Evolutionary conservation across 1,139 yeast genomes (phyloP).

Genomic region (Yamadazyma trypodendri): DNA sequence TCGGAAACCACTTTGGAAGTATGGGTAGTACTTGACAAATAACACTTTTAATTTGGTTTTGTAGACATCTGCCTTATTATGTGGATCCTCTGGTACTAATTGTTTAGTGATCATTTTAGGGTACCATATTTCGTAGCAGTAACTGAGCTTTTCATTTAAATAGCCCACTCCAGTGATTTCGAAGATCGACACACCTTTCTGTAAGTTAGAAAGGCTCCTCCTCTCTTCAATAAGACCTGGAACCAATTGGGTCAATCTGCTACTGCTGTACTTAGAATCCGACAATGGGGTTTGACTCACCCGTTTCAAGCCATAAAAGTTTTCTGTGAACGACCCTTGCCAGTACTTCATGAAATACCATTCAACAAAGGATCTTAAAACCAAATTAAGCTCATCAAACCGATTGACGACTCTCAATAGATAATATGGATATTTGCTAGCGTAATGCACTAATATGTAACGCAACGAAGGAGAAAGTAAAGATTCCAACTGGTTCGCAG

Average conservation of each 20-base stretch:
- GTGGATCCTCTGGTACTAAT: conserved; percentile 31
- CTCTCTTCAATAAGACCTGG: conserved; percentile 56
- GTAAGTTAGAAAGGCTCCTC: conserved; percentile 53
- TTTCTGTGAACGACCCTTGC: conserved; percentile 89
- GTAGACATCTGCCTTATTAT: conserved; percentile 27
- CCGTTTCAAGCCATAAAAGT: conserved; percentile 85
- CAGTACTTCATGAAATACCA: conserved; percentile 68
- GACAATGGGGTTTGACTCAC: conserved; percentile 45
- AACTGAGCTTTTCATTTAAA: conserved; percentile 64
- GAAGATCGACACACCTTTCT: conserved; percentile 57
- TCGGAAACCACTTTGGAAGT: conserved; percentile 46
- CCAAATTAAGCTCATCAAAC: conserved; percentile 74
- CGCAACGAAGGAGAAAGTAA: conserved; percentile 81
- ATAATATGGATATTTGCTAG: conserved; percentile 73
- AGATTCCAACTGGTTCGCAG: conserved; percentile 75
- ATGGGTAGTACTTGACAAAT: conserved; percentile 65
- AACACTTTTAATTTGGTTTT: conserved; percentile 35
- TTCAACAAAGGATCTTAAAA: conserved; percentile 67
- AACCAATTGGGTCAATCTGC: conserved; percentile 38
- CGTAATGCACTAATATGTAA: conserved; percentile 77
- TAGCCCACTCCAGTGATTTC: conserved; percentile 71
- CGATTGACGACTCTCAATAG: conserved; percentile 60
- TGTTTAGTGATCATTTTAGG: conserved; percentile 57
- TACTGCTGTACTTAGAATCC: conserved; percentile 26
- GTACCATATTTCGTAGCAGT: conserved; percentile 60